A percentile compares a stretch with the other conserved stretches of the same genome.
Evolutionary conservation across 805 yeast genomes (phyloP).

Genomic region (Saturnispora hagleri): DNA sequence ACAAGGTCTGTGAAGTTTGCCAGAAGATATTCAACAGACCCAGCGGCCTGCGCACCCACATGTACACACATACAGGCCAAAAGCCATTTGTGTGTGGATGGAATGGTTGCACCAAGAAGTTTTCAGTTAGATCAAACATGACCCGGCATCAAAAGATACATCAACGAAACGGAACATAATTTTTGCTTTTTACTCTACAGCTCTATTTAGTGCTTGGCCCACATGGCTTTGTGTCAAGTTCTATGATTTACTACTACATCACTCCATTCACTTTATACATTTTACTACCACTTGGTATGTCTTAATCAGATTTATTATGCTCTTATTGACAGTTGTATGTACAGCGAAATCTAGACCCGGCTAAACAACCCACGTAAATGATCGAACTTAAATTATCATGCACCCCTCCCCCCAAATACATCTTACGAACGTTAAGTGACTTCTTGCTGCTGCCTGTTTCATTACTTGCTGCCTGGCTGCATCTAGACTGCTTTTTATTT

Average conservation of each 20-base stretch:
- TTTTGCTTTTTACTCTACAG: neutral
- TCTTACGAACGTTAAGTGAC: no score
- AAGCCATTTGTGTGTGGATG: slow-evolving; percentile 72
- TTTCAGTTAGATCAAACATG: slow-evolving; percentile 74
- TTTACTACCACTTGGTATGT: neutral
- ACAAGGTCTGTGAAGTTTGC: neutral
- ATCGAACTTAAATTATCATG: no score
- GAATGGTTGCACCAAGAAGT: slow-evolving; percentile 56
- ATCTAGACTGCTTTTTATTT: neutral
- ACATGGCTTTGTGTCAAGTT: neutral
- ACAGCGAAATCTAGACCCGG: no score
- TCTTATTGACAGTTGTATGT: no score
- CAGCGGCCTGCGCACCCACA: slow-evolving; percentile 68
- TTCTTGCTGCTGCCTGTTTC: no score
- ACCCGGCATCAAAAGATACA: slow-evolving; percentile 72
- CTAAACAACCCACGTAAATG: no score
- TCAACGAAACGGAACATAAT: slow-evolving; percentile 2
- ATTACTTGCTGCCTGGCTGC: neutral
- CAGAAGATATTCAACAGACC: slow-evolving; percentile 45
- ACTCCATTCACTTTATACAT: neutral
- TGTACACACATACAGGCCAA: slow-evolving; percentile 81
- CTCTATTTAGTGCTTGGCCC: neutral
- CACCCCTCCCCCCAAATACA: no score
- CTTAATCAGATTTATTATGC: neutral
- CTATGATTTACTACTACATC: neutral